Base-by-base conservation (phyloP, 208 protist species). In the Strigomonas culicis region DNA sequence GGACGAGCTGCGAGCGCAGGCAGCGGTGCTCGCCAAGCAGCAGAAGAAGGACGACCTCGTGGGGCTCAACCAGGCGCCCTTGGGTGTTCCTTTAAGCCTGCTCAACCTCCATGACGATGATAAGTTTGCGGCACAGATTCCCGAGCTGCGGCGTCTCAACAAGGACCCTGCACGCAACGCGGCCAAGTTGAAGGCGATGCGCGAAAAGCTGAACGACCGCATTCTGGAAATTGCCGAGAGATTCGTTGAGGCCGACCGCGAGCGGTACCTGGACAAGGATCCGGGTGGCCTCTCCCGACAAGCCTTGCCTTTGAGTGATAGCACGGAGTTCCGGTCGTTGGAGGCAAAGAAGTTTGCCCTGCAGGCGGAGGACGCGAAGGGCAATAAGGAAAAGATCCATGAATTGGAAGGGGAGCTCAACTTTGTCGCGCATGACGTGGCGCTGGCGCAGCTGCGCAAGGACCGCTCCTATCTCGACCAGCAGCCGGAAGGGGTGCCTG, bases 51-150 rank as follows among this genome's bases (percentile, higher is more conserved):
- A 82, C 28, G 88, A 94, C 55, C 52, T 90, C 17, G 46, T 63
- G 6, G 72, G 73, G 0, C 72, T 94, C n/a, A 76, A 82, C n/a
- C 60, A 51, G 31, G 31, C 63, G 2, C 88, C 84, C 17, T 61
- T 78, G 0, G 82, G 85, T n/a, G 88, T 94, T 36, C 88, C 88
- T n/a, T 58, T 91, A 17, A 28, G 58, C 15, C 60, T 92, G 28
- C 77, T 94, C 47, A 58, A 81, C n/a, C 83, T 77, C 1, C 84
- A 94, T 60, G 21, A 76, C 28, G 72, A 88, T 43, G 59, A 64
- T 27, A 46, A 66, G 22, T 92, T 91, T 63, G 70, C 66, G n/a
- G 51, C 36, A 2, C 43, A 76, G 47, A 71, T 90, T 34, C 75
- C 81, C 1, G 80, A 84, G 66, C 67, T 88, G 57, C 86, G 86